Evolutionary conservation across 164 flowering plant species (phyloP).

Genomic region (Stephania cephalantha): DNA sequence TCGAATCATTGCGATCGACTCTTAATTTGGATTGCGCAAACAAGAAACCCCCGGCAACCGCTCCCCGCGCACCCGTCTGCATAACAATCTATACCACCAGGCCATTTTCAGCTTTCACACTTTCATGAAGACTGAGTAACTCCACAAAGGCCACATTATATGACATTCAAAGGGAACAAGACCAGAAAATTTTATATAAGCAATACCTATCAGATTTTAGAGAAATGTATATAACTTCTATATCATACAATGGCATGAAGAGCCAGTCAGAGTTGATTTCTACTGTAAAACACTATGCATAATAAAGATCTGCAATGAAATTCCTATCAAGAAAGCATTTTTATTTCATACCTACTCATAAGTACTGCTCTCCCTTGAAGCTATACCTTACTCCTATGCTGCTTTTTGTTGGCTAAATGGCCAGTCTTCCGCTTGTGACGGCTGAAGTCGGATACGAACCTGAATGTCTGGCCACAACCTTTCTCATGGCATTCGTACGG

Average conservation of each 20-base stretch:
- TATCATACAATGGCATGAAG: not conserved
- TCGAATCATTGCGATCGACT: no score
- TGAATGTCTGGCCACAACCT: slow-evolving; percentile 90
- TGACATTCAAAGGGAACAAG: not conserved
- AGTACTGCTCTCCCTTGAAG: slow-evolving; percentile 2
- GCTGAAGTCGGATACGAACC: slow-evolving; percentile 97
- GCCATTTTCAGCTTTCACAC: no score
- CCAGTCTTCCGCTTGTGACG: slow-evolving; percentile 98
- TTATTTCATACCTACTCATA: not conserved
- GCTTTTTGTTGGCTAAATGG: slow-evolving; percentile 39
- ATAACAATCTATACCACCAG: no score
- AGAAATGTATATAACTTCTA: not conserved
- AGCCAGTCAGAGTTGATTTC: not conserved
- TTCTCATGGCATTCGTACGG: slow-evolving; percentile 77
- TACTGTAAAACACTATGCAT: not conserved
- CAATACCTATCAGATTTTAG: not conserved
- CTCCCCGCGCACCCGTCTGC: no score
- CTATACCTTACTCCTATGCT: not conserved
- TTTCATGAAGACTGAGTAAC: no score
- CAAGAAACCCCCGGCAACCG: no score
- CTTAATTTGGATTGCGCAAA: no score
- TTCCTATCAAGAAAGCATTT: not conserved
- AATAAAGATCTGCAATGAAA: not conserved
- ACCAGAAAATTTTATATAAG: no score
- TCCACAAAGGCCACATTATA: not conserved